Conservation (phyloP, 106 monocot species). For the Xerophyta viscosa region DNA sequence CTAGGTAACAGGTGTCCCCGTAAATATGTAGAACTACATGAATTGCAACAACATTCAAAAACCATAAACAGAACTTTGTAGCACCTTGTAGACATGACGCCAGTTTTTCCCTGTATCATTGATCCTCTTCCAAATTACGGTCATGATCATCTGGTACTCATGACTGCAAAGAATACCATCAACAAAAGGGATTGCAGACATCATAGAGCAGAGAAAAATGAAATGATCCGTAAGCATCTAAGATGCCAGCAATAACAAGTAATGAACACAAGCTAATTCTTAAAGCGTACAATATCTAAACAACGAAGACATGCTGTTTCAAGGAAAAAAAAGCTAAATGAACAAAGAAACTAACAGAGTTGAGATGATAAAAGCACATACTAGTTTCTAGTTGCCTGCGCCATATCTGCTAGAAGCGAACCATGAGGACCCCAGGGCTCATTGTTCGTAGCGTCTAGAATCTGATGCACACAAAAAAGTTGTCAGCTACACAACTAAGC, state of each 20-base stretch:
- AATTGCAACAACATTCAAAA: background rate
- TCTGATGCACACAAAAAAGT: conserved; percentile 24
- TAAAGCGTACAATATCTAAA: background rate
- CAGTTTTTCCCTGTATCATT: conserved; percentile 98
- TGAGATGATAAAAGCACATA: conserved; percentile 18
- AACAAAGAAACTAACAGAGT: background rate
- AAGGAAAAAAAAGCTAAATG: background rate
- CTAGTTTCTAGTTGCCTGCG: conserved; percentile 83
- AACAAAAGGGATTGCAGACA: no score
- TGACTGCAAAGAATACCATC: conserved; percentile 47
- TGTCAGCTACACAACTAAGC: background rate
- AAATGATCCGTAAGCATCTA: no score
- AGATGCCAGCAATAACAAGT: no score
- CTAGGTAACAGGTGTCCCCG: background rate
- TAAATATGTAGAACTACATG: background rate
- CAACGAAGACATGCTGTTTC: background rate
- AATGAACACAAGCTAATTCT: background rate
- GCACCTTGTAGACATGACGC: conserved; percentile 97
- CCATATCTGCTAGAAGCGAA: conserved; percentile 79
- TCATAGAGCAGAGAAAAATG: no score
- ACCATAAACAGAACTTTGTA: background rate
- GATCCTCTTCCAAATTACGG: conserved; percentile 92
- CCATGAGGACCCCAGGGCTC: conserved; percentile 99
- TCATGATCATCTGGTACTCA: conserved; percentile 91
- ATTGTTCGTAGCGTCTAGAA: conserved; percentile 98